A percentile compares a stretch with the other conserved stretches of the same genome.
phyloP scores from a whole-genome alignment of 2,329 filamentous ascomycete genomes.

The Zalaria obscura region DNA sequence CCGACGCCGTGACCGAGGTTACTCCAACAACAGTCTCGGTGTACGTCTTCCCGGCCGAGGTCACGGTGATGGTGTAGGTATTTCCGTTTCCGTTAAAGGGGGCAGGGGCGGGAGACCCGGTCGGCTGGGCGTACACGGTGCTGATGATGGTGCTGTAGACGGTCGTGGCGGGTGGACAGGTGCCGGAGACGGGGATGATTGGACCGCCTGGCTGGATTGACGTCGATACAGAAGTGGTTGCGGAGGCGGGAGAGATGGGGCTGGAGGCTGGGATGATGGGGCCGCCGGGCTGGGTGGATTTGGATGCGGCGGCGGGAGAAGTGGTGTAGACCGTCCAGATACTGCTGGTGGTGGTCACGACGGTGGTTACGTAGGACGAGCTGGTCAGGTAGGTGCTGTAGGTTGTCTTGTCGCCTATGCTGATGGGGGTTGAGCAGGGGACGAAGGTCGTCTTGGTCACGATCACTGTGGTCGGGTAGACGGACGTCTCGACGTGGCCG shows the following conservation, averaged over 20 bases:
- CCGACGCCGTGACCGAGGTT: neutral
- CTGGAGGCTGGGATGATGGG: neutral
- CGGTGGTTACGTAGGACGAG: slow-evolving; percentile 17
- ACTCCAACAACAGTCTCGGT: neutral
- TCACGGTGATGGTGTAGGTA: slow-evolving; percentile 1
- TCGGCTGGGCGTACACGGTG: neutral
- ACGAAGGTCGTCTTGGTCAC: slow-evolving; percentile 21
- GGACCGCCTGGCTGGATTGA: neutral
- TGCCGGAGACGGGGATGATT: neutral
- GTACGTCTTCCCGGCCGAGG: neutral
- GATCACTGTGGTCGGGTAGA: slow-evolving; percentile 16
- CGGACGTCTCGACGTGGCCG: slow-evolving; percentile 4
- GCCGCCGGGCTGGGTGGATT: neutral
- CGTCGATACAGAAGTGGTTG: neutral
- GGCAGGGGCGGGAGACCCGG: neutral
- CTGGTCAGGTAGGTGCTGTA: slow-evolving; percentile 24
- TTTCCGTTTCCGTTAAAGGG: neutral
- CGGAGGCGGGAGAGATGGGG: neutral
- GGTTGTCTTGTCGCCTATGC: slow-evolving; percentile 14
- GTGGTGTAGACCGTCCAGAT: slow-evolving; percentile 6
- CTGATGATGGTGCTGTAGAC: slow-evolving; percentile 5
- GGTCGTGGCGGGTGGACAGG: slow-evolving; percentile 4
- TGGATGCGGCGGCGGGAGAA: neutral
- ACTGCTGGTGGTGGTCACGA: slow-evolving; percentile 13
- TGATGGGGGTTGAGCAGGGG: slow-evolving; percentile 22